Conservation (phyloP, 805 yeast genomes). For the Ogataea minuta region DNA sequence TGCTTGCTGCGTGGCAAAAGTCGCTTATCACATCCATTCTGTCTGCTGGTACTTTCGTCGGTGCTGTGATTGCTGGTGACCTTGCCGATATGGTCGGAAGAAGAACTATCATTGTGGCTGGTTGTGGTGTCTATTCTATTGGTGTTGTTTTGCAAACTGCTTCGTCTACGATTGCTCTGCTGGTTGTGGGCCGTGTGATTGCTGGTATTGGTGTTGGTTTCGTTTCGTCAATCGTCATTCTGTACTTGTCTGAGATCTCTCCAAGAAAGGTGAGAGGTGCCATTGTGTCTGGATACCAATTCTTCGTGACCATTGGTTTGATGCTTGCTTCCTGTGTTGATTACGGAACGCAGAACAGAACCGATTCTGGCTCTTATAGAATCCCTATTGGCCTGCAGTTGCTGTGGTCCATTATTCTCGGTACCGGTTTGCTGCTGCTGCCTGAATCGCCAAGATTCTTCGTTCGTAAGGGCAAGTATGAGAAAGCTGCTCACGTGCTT, state of each 20-base stretch:
- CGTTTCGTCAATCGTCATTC: constrained; percentile 71
- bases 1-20: constrained; percentile 32
- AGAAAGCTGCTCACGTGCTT: constrained; percentile 56
- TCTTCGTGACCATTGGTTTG: constrained; percentile 64
- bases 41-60: constrained; percentile 69
- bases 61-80: constrained; percentile 63
- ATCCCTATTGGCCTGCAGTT: constrained; percentile 75
- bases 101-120: constrained; percentile 43
- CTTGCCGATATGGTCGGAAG: constrained; percentile 46
- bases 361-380: constrained; percentile 60
- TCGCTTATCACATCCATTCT: constrained; percentile 67
- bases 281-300: constrained; percentile 70
- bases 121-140: constrained; percentile 44
- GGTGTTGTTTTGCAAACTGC: constrained; percentile 51
- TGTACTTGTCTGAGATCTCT: constrained; percentile 76
- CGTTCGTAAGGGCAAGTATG: constrained; percentile 54
- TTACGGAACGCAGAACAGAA: constrained; percentile 59
- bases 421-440: constrained; percentile 59
- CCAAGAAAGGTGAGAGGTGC: constrained; percentile 81
- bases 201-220: constrained; percentile 81
- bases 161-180: constrained; percentile 43
- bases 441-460: constrained; percentile 79
- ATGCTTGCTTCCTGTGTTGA: constrained; percentile 68
- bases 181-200: constrained; percentile 67
- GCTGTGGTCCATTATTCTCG: constrained; percentile 62